phyloP scores from a whole-genome alignment of 257 asterid species.

The Fraxinus excelsior region DNA sequence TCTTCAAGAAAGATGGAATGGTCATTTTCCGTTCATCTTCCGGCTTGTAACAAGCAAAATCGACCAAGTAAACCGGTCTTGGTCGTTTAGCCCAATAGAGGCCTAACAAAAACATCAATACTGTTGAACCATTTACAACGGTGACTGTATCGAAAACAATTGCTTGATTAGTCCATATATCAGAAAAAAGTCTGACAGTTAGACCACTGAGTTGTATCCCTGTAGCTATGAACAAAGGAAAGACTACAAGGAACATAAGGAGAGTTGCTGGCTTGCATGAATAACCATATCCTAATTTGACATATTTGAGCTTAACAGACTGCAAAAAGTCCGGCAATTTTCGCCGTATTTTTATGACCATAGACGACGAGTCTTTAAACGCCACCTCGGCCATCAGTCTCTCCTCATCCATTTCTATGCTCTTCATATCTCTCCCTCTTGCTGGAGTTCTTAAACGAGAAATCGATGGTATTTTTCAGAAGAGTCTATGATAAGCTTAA shows the following conservation, averaged over 20 bases:
- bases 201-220: conserved; percentile 23
- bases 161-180: conserved; percentile 21
- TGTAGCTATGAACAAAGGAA: conserved; percentile 29
- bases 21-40: conserved; percentile 46
- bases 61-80: conserved; percentile 43
- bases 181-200: conserved; percentile 12
- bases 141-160: conserved; percentile 13
- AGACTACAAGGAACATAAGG: conserved; percentile 6
- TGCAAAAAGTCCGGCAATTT: conserved; percentile 43
- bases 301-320: conserved; percentile 53
- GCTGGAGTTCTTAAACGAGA: conserved; percentile 1
- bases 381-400: conserved; percentile 53
- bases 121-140: conserved; percentile 6
- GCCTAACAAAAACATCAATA: conserved; percentile 24
- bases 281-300: conserved; percentile 43
- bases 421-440: conserved; percentile 5
- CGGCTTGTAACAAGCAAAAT: conserved; percentile 58
- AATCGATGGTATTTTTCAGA: background rate
- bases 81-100: conserved; percentile 37
- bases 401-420: conserved; percentile 51
- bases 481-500: conserved; percentile 6
- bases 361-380: conserved; percentile 48
- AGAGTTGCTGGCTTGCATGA: conserved; percentile 38
- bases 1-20: conserved; percentile 34
- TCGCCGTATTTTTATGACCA: conserved; percentile 46